Evolutionary conservation across 768 basidiomycete genomes (phyloP), one percentile per base, ranked within the genome.

Genomic region (Psilocybe subaeruginosa): DNA sequence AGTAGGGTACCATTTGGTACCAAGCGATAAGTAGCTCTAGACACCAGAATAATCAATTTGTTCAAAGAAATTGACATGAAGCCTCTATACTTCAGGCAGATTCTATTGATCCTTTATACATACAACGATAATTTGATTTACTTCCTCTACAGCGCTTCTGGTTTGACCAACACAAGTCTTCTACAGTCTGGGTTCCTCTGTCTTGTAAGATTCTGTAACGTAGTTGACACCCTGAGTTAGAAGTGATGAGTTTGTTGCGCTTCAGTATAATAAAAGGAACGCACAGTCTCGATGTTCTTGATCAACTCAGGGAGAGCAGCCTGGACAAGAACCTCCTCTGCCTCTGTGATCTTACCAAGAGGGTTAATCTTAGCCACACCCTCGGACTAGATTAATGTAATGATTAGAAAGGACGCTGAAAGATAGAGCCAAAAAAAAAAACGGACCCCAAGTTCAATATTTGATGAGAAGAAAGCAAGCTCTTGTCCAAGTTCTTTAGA

Each of bases 391-490:
- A 55, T 19, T 23, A 50, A 33, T 54, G 8, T 33, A 16, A 29
- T 17, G 12, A 66, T 17, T 52, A 33, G 60, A 48, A 43, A 14
- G 51, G 56, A 23, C 23, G 23, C 23, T 27, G 52, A 23, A 46
- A 56, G 59, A 54, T 14, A 41, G 4, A 2, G 33, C n/a, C n/a
- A 43, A 47, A 8, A 7, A 56, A 27, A 31, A 71, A 78, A 49
- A 76, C 82, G 17, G 74, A 95, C 93, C 61, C 96, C 95, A 59
- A 99, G 89, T 77, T 94, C 89, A 60, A 99, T 85, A 52, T 85
- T 89, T 37, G 89, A 85, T 19, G 94, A 93, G 83, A 99, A 99
- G 83, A 87, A 99, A 50, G 90, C 89, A 41, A 97, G 73, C 11
- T 89, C 83, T 62, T 79, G 71, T 12, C 89, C 92, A 60, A 98